Evolutionary conservation across 805 yeast species (phyloP), one percentile per base, ranked within the genome.

Genomic region (Candida broadrunensis): DNA sequence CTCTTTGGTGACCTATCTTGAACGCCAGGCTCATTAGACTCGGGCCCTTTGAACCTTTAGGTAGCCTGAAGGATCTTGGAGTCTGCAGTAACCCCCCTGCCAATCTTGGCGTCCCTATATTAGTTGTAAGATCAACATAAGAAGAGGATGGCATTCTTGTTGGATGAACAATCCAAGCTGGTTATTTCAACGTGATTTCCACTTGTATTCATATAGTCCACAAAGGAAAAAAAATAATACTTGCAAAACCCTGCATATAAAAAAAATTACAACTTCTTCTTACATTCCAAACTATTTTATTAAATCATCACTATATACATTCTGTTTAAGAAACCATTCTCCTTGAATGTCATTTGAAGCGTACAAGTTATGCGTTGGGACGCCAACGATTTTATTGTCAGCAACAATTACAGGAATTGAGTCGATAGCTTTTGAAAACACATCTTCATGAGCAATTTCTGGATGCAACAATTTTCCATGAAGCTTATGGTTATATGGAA

Each of bases 1-100:
- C 85, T 49, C 85, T 77, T 60, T 91, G 97, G 59, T 89, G 95
- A 4, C 91, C 89, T 17, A 91, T 76, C 52, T 77, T 81, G 58
- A 86, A 80, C n/a, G 60, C 56, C 46, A 77, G 83, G 9, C 24
- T 51, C 61, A 51, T 63, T 12, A 65, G 39, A 37, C 53, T 56
- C 20, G 45, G 42, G 44, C 43, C 39, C 50, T 56, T 6, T 45
- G 31, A 1, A 53, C 45, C 42, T 50, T 51, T 13, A 18, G 19
- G 20, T 11, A 34, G 16, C 19, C 34, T 18, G 11, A 20, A 29
- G 52, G 35, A 9, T 51, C 45, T 39, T 13, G 35, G 35, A 14
- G 26, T 33, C 7, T 33, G 47, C 23, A 46, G 48, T 50, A 49
- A 46, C 36, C 18, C 17, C 19, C 21, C 21, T 20, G 31, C 35